Evolutionary conservation across 75 land plant species (phyloP), one percentile per base, ranked within the genome.

Genomic region (Chamaecyparis obtusa): DNA sequence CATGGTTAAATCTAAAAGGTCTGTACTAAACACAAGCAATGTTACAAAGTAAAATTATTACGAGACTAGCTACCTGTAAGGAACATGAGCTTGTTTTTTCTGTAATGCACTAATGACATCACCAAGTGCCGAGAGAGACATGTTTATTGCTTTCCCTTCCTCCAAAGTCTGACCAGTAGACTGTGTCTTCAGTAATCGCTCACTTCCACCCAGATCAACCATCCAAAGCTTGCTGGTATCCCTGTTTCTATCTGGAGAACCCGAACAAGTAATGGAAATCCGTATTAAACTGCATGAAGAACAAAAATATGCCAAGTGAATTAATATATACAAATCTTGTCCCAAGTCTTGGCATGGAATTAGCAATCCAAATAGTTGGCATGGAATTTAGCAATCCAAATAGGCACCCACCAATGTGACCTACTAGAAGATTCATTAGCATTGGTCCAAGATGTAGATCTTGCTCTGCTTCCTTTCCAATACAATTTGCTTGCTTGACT

Each of bases 161-260:
- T 97, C 96, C 30, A 96, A 86, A 78, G 92, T 93, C 71, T 89
- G 91, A 39, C 99, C 99, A 80, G 85, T 90, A 16, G 99, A 98
- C 84, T 93, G 90, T 30, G 96, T 97, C 87, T 96, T 97, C 33
- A 95, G 81, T 35, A 96, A 84, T 21, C 99, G 88, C 78, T 97
- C 99, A 88, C 96, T 96, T 64, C 99, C 98, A 79, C 99, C 99
- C 46, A 97, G 96, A 91, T 97, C 99, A 39, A 96, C 89, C 93
- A 97, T 90, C 99, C 99, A 97, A 14, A 97, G 83, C 86, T 97
- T 97, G 90, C 91, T 96, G 51, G 88, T 89, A 86, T 84, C 89
- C 56, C 90, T 88, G 67, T 88, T 27, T 67, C 87, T 89, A 64
- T 93, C 95, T n/a, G 80, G 46, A 21, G 87, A 87, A 85, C 80